Conservation (phyloP, 2,329 filamentous ascomycete genomes). For the Dactylellina cionopaga region DNA sequence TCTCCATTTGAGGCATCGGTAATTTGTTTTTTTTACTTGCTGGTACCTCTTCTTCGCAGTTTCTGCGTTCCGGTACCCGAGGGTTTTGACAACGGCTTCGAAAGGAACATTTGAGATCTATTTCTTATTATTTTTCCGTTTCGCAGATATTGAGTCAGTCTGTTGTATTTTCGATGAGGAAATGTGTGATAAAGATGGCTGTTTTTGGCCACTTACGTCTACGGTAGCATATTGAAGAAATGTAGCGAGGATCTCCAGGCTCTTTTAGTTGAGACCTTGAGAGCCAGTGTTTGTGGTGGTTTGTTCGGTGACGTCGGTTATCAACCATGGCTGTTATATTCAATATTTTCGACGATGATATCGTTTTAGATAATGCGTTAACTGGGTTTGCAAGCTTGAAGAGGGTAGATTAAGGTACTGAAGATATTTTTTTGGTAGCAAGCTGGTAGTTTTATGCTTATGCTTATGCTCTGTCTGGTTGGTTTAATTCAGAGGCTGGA, state of each 20-base stretch:
- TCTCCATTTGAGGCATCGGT: neutral
- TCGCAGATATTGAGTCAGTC: neutral
- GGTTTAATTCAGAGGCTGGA: too few species aligned
- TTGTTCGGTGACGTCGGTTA: neutral
- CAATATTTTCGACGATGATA: neutral
- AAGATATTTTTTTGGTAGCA: too few species aligned
- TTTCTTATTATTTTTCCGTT: neutral
- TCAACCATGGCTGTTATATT: neutral
- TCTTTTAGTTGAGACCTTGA: constrained; percentile 3
- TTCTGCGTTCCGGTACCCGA: constrained; percentile 27
- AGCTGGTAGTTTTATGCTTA: too few species aligned
- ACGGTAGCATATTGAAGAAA: constrained; percentile 3
- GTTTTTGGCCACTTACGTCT: neutral
- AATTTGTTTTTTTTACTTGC: constrained; percentile 18
- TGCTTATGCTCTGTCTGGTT: too few species aligned
- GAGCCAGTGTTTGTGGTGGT: neutral
- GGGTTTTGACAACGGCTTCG: constrained; percentile 8
- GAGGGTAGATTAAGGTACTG: too few species aligned
- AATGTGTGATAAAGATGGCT: neutral
- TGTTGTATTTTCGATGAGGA: neutral
- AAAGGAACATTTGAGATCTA: constrained; percentile 5
- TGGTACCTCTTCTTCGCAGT: constrained; percentile 18
- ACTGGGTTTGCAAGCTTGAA: too few species aligned
- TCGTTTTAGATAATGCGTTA: too few species aligned
- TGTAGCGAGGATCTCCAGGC: constrained; percentile 25